Conservation (phyloP, 805 yeast species). For the Ogataea haglerorum region DNA sequence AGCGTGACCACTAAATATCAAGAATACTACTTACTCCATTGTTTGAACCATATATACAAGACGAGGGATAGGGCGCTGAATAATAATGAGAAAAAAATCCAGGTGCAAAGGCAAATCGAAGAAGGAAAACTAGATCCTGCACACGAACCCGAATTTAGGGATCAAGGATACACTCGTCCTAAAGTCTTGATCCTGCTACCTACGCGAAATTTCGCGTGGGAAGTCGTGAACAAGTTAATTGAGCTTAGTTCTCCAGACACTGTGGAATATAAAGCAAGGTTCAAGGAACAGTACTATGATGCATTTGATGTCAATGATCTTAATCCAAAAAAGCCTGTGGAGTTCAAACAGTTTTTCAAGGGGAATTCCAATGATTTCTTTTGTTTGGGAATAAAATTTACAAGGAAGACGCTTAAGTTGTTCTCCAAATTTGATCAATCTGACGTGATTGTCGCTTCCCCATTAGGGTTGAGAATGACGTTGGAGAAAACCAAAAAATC, state of each 20-base stretch:
- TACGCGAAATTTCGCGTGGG: conserved; percentile 73
- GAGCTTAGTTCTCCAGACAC: conserved; percentile 65
- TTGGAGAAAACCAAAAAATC: conserved; percentile 47
- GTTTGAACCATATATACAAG: conserved; percentile 77
- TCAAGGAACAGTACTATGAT: conserved; percentile 64
- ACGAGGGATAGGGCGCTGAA: conserved; percentile 83
- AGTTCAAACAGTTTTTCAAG: conserved; percentile 71
- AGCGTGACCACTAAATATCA: conserved; percentile 41
- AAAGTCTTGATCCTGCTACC: conserved; percentile 81
- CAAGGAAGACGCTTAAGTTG: conserved; percentile 80
- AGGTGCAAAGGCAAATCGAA: conserved; percentile 33
- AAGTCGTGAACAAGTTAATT: conserved; percentile 60
- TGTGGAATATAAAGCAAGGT: conserved; percentile 76
- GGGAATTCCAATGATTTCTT: conserved; percentile 94
- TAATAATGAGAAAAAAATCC: conserved; percentile 60
- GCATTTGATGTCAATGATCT: conserved; percentile 32
- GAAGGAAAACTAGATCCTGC: conserved; percentile 32
- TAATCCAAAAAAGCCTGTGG: conserved; percentile 68
- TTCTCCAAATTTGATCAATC: conserved; percentile 81
- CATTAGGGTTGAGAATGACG: conserved; percentile 80
- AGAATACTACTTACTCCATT: conserved; percentile 65
- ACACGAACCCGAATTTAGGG: conserved; percentile 63
- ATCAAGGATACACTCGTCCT: conserved; percentile 95
- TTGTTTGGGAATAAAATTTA: conserved; percentile 84
- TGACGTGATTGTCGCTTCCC: conserved; percentile 87